Conservation (phyloP, 441 rosid species). For the Euphorbia celastroides region DNA sequence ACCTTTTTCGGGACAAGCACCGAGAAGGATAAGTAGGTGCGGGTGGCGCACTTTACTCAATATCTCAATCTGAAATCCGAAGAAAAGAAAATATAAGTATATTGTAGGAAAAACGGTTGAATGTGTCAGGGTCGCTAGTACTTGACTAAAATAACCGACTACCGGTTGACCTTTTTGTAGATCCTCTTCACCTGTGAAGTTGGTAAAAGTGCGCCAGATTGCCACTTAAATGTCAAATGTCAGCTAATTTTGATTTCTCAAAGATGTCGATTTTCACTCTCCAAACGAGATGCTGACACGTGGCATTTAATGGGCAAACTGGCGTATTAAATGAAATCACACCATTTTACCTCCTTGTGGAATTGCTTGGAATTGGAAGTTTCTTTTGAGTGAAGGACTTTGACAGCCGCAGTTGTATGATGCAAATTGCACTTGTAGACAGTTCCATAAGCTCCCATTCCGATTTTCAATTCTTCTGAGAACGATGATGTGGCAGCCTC, state of each 20-base stretch:
- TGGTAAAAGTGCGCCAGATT: too few species aligned
- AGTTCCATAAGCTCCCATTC: constrained; percentile 83
- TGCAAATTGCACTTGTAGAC: constrained; percentile 72
- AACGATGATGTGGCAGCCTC: constrained; percentile 68
- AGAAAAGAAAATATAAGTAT: background rate
- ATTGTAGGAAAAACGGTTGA: background rate
- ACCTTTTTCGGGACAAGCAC: constrained; percentile 75
- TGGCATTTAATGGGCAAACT: too few species aligned
- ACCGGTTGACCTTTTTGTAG: too few species aligned
- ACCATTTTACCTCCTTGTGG: constrained; percentile 80
- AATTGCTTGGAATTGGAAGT: constrained; percentile 54
- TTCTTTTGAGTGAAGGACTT: constrained; percentile 71
- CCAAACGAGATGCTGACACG: too few species aligned
- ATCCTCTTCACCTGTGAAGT: too few species aligned
- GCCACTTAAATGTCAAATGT: too few species aligned
- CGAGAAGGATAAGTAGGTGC: constrained; percentile 84
- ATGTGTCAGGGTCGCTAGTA: too few species aligned
- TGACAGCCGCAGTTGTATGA: constrained; percentile 77
- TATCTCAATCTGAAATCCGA: constrained; percentile 57
- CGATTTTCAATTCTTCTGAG: constrained; percentile 67
- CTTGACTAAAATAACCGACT: too few species aligned
- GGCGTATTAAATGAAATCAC: too few species aligned
- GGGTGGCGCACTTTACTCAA: constrained; percentile 85
- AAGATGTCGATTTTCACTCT: too few species aligned
- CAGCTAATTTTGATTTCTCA: too few species aligned